Evolutionary conservation across 2,329 filamentous ascomycete genomes (phyloP), one percentile per base, ranked within the genome.

Genomic region (Sporothrix luriei): DNA sequence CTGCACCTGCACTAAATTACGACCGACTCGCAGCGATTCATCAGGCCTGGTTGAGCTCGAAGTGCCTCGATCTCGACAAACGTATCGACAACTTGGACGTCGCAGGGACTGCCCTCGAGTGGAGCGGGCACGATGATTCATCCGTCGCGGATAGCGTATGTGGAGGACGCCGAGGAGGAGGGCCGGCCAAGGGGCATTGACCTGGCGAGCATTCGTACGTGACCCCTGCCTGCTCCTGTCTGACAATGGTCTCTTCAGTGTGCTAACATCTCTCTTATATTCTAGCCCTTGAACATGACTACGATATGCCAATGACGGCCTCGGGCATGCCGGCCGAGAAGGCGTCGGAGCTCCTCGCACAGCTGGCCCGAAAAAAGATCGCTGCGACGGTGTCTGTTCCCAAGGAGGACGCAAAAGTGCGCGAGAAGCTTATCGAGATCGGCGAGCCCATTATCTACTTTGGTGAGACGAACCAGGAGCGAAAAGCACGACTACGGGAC

Each of bases 391-490:
- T 98, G 75, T 90, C 91, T 14, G 95, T 99, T 3, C 95, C 84
- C 0, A 99, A 96, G 68, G 94, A 97, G 78, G 95, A 99, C 82
- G 89, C 87, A 72, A 88, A 91, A 75, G 94, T 99, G 62, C 91
- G 93, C 71, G 84, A 88, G 49, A 89, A 88, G 74, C 85, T 98
- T 71, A 89, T 95, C 73, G 91, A 95, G 76, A 85, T 97, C 73
- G 93, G 92, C n/a, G 91, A 99, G 77, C 95, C 95, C 13, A 89
- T 98, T 69, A 99, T 94, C 0, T 84, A 98, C 0, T 99, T 99
- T 74, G 95, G 94, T 70, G 95, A 99, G 81, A 92, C 92, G 0
- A 90, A 90, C 1, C 89, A 87, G 33, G 94, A 98, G 75, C 85
- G 95, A 71, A 87, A 96, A 82, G 94, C 97, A 77, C 88, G 95